Evolutionary conservation across 2,329 filamentous ascomycete genomes (phyloP), one percentile per base, ranked within the genome.

Genomic region (Phoma sp.): DNA sequence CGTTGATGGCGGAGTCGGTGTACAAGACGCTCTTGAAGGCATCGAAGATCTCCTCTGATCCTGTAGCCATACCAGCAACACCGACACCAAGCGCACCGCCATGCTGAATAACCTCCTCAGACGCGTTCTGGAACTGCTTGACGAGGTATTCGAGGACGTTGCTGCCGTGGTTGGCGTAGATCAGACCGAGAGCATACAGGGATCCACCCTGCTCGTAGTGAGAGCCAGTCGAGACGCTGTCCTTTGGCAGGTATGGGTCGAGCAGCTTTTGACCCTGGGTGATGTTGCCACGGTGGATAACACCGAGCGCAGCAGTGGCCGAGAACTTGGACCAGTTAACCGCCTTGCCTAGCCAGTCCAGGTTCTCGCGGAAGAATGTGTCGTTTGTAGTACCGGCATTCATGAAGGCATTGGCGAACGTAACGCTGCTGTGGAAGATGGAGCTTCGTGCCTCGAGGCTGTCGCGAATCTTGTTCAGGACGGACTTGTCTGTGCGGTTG

Each of bases 271-370:
- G 88, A 1, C 93, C 95, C 71, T 99, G 94, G 22, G 89, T 90
- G 55, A 99, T 82, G 76, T 99, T 99, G 51, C 95, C 95, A 40
- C 92, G 89, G 76, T 99, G 95, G 60, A 99, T 97, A 46, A 98
- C 95, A 75, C 95, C 95, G 6, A 99, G 82, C 7, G 95, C 95
- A 52, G 95, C 95, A 4, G 95, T 99, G 13, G 95, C 95, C 0
- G 95, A 97, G 75, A 99, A 99, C 75, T 99, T 99, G 58, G 93
- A 97, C 95, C 95, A 99, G 80, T 99, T 99, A 43, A 98, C 92
- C 24, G 95, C 95, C 81, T 98, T 99, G 57, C 94, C 93, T 3
- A 99, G 80, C 95, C 95, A 99, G 64, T 99, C 95, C 22, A 99
- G 79, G 73, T 99, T 99, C 71, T 98, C 92, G 7, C 96, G 86